Conservation (phyloP, 192 early-diverging fungal species). For the Coemansia sp. region DNA sequence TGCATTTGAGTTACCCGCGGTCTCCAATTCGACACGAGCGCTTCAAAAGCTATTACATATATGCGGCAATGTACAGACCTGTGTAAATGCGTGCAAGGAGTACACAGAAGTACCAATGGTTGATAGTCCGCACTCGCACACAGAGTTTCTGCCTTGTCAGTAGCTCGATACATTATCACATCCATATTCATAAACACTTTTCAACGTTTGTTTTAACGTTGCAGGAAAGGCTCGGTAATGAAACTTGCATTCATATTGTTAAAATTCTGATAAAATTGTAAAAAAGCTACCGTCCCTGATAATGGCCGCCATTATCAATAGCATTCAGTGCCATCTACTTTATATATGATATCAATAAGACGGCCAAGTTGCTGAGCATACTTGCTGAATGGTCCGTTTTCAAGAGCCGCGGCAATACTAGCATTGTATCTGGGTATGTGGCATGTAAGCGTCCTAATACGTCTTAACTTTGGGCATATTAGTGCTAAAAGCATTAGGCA, state of each 20-base stretch:
- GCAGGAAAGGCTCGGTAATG: too few relatives aligned
- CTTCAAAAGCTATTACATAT: conserved; percentile 10
- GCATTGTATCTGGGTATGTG: background rate
- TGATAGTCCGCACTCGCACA: background rate
- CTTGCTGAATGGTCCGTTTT: background rate
- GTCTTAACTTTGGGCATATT: background rate
- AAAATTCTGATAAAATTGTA: background rate
- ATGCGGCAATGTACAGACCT: conserved; percentile 17
- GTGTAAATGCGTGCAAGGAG: conserved; percentile 13
- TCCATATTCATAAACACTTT: background rate
- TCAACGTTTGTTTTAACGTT: too few relatives aligned
- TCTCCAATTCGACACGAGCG: background rate
- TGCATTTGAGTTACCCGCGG: background rate
- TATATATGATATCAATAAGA: background rate
- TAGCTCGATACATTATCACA: background rate
- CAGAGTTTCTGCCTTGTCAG: background rate
- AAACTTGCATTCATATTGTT: background rate
- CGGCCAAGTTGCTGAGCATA: background rate
- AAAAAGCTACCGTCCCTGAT: background rate
- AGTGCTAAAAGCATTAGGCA: background rate
- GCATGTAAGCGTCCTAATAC: background rate
- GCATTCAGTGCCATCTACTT: background rate
- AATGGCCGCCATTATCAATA: background rate
- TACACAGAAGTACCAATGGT: background rate
- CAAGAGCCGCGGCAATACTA: background rate